phyloP scores from a whole-genome alignment of 2,329 filamentous ascomycete genomes.

The Aspergillus flavus region DNA sequence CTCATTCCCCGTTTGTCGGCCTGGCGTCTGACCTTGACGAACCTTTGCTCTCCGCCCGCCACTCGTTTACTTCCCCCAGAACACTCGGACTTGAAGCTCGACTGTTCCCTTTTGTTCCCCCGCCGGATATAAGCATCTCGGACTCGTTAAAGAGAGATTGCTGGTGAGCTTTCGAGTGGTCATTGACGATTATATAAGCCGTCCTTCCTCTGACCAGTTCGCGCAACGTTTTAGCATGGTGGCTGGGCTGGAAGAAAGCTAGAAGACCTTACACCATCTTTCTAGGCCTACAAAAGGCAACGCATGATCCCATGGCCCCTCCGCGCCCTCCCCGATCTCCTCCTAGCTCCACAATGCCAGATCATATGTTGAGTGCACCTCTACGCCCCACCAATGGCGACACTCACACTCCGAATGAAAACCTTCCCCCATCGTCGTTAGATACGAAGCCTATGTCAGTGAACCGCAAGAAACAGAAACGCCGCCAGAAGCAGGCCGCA shows the following conservation, averaged over 20 bases:
- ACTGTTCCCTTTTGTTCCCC: not conserved
- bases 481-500: slow-evolving; percentile 79
- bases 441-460: slow-evolving; percentile 54
- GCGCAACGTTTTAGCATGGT: slow-evolving; percentile 19
- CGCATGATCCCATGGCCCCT: slow-evolving; percentile 18
- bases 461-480: slow-evolving; percentile 95
- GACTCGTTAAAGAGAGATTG: not conserved
- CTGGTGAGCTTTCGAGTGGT: slow-evolving; percentile 8
- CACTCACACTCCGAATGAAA: slow-evolving; percentile 23
- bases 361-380: slow-evolving; percentile 28
- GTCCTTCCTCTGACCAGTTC: slow-evolving; percentile 15
- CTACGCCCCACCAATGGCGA: slow-evolving; percentile 34
- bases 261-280: slow-evolving; percentile 10
- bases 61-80: slow-evolving; percentile 3
- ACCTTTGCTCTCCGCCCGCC: slow-evolving; percentile 4
- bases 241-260: slow-evolving; percentile 16
- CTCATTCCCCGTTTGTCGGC: slow-evolving; percentile 27
- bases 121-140: not conserved
- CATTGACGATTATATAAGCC: slow-evolving; percentile 10
- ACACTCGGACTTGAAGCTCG: not conserved
- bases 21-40: slow-evolving; percentile 19
- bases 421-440: slow-evolving; percentile 11
- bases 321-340: slow-evolving; percentile 27
- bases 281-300: slow-evolving; percentile 10
- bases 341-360: slow-evolving; percentile 32